A percentile compares a stretch with the other conserved stretches of the same genome.
Evolutionary conservation across 345 rosid species (phyloP).

Genomic region (Eucalyptus coolabah): DNA sequence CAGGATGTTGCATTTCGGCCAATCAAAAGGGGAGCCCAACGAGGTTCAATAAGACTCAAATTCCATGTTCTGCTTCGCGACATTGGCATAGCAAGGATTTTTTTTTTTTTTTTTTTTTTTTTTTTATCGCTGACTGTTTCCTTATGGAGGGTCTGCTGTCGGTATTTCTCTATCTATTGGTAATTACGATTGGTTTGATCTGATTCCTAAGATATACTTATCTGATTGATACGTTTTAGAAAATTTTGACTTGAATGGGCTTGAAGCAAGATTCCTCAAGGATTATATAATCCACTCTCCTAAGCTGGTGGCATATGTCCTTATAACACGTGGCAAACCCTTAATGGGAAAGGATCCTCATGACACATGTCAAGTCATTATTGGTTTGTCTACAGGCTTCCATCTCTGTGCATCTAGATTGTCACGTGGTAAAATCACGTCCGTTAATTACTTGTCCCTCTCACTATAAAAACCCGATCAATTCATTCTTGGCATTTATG

Average conservation of each 20-base stretch:
- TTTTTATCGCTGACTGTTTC: background rate
- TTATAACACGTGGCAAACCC: background rate
- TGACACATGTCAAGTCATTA: background rate
- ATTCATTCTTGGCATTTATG: background rate
- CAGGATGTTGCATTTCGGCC: background rate
- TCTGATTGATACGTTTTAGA: background rate
- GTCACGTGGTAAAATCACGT: background rate
- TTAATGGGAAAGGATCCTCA: background rate
- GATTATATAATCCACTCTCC: background rate
- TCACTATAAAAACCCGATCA: background rate
- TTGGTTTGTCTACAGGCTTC: background rate
- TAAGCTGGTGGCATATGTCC: background rate
- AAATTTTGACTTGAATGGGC: background rate
- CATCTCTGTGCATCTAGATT: background rate
- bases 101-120: no score
- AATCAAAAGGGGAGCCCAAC: background rate
- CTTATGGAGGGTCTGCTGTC: background rate
- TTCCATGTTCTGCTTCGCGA: background rate
- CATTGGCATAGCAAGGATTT: background rate
- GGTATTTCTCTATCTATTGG: background rate
- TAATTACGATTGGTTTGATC: background rate
- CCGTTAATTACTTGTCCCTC: background rate
- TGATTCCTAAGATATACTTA: background rate
- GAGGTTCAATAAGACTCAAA: background rate
- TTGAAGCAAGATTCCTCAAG: background rate